Base-by-base conservation (phyloP, 257 asterid genomes). In the Agastache rugosa region DNA sequence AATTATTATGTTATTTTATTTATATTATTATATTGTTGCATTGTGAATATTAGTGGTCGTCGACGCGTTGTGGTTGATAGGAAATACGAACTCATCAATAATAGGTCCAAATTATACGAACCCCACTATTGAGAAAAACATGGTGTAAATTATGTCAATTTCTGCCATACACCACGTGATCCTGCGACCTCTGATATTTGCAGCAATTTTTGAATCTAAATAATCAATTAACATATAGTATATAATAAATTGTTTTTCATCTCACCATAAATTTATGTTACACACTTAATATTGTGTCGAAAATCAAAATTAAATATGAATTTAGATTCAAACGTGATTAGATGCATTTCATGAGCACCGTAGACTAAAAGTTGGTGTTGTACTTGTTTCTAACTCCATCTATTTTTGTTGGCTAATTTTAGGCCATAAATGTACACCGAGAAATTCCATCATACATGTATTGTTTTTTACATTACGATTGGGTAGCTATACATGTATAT, bases 161-260 rank as follows among this genome's bases (percentile, higher is more conserved):
- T 79, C 76, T 79, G 83, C 48, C 79, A 51, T 20, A 55, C 83
- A 61, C 76, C 76, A 74, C 77, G 71, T 79, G 83, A 69, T 27
- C 47, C 69, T 67, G 73, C 11, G 10, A 58, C 8, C 41, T 20
- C 69, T 47, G 47, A 48, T 41, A 16, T 73, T 48, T 48, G 35
- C 56, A 27, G 15, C 54, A 61, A 0, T 69, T 69, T 22, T 48
- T 37, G 35, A 63, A 63, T 37, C 39, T 67, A 29, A 66, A 53
- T 45, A 61, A 7, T 23, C 16, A 39, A 44, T 23, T 25, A 7
- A 29, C 23, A 31, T 60, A 10, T 2, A 19, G 2, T 55, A 25
- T 22, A 56, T 56, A 11, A 59, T 9, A 12, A 1, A 12, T 60
- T 39, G 11, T 8, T 8, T 39, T 9, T 39, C 11, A 39, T 8